Conservation (phyloP, 2,329 filamentous ascomycete genomes). For the Thermoascus crustaceus region DNA sequence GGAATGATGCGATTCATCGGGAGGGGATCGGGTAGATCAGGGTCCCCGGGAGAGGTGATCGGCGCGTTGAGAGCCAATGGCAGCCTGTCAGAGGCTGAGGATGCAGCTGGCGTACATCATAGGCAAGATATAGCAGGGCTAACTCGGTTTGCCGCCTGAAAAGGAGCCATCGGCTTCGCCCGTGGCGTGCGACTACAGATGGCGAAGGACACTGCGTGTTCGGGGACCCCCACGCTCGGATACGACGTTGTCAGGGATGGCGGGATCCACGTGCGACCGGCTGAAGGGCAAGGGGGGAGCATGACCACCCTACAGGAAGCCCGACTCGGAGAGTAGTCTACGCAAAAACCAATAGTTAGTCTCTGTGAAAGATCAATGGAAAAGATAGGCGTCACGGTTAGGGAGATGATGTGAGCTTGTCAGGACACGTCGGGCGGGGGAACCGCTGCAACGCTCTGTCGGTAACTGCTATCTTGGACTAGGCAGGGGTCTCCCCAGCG, state of each 20-base stretch:
- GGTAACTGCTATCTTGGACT: too few relatives aligned
- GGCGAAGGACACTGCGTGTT: too few relatives aligned
- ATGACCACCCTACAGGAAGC: conserved; percentile 43
- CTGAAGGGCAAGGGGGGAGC: too few relatives aligned
- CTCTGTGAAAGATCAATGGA: background rate
- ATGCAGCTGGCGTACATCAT: background rate
- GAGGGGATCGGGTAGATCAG: too few relatives aligned
- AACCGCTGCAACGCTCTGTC: too few relatives aligned
- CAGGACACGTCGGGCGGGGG: too few relatives aligned
- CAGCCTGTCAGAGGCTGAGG: background rate
- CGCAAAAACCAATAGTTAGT: conserved; percentile 18
- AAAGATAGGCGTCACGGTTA: background rate
- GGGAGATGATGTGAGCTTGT: conserved; percentile 6
- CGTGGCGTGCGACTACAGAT: too few relatives aligned
- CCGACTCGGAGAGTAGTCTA: conserved; percentile 42
- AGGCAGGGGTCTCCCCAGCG: too few relatives aligned
- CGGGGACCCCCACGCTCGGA: background rate
- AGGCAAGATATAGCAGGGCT: background rate
- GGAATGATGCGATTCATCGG: too few relatives aligned
- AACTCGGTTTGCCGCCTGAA: background rate
- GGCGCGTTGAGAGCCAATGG: background rate
- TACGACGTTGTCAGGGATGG: conserved; percentile 1
- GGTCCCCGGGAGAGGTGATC: too few relatives aligned
- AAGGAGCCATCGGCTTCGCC: too few relatives aligned
- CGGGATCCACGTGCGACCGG: conserved; percentile 1